Percentiles rank a stretch among this genome's conserved stretches.
Conservation (phyloP, 78 protist genomes). For the Dictyostelium citrinum region DNA sequence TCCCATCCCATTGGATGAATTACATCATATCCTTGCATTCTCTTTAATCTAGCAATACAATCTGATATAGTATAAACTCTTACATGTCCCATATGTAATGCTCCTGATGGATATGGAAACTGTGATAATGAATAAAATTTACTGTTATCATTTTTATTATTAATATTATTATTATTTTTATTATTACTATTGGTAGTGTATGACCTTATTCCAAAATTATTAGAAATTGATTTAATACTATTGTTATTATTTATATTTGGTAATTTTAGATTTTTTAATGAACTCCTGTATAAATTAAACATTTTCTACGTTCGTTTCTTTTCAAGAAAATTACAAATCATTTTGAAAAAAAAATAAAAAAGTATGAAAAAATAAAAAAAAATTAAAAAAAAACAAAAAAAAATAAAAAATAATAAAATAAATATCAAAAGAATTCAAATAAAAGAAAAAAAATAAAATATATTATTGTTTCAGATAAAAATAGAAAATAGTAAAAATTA, state of each 20-base stretch:
- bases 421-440: too few species aligned
- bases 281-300: not conserved
- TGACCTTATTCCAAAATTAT: not conserved
- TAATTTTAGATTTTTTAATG: not conserved
- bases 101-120: constrained; percentile 93
- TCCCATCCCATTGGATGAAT: constrained; percentile 96
- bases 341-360: not conserved
- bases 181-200: not conserved
- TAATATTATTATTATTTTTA: not conserved
- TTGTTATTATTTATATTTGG: not conserved
- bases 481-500: too few species aligned
- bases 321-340: not conserved
- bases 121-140: constrained; percentile 80
- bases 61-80: constrained; percentile 90
- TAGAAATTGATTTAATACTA: not conserved
- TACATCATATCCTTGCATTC: constrained; percentile 86
- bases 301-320: not conserved
- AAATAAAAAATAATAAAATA: too few species aligned
- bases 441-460: too few species aligned
- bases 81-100: constrained; percentile 94
- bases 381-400: not conserved
- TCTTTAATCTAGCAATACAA: constrained; percentile 79
- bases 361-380: not conserved
- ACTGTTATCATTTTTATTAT: not conserved
- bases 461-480: too few species aligned